These are phyloP conservation scores for Plasmodium reichenowi DNA, from an alignment of 169 alveolate species.

Conservation along the genomic window DNA sequence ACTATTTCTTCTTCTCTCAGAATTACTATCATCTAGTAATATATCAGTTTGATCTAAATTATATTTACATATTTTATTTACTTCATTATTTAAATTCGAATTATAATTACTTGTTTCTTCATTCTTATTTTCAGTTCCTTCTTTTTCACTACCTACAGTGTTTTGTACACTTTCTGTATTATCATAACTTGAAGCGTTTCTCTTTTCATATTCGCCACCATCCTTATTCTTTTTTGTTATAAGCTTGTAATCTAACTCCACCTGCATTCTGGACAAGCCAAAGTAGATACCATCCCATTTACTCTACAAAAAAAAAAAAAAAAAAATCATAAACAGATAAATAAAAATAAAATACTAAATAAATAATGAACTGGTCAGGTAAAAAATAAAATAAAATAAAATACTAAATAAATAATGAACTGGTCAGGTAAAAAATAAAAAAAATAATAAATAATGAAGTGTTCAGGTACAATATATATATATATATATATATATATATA, in stretches of 20 bases:
- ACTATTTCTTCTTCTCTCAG: background rate
- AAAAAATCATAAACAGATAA: background rate
- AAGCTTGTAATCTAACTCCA: conserved; percentile 52
- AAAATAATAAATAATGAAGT: background rate
- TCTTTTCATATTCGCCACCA: background rate
- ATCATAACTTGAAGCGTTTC: background rate
- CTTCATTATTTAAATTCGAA: conserved; percentile 17
- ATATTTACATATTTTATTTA: conserved; percentile 27
- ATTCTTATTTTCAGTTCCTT: background rate
- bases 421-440: background rate
- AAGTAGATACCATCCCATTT: conserved; percentile 72
- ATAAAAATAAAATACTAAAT: background rate
- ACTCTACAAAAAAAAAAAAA: conserved; percentile 11
- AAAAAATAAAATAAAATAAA: background rate
- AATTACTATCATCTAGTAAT: background rate
- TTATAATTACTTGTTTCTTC: background rate
- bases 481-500: background rate
- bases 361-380: background rate
- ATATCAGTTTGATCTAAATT: conserved; percentile 19
- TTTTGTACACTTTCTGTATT: background rate
- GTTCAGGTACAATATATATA: conserved; percentile 1
- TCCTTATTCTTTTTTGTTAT: background rate
- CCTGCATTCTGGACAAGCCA: conserved; percentile 58
- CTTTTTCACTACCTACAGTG: background rate
- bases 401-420: background rate